A percentile compares a stretch with the other conserved stretches of the same genome.
These are phyloP conservation scores for Psilocybe sp. DNA, from an alignment of 768 basidiomycete species.

Conservation along the genomic window DNA sequence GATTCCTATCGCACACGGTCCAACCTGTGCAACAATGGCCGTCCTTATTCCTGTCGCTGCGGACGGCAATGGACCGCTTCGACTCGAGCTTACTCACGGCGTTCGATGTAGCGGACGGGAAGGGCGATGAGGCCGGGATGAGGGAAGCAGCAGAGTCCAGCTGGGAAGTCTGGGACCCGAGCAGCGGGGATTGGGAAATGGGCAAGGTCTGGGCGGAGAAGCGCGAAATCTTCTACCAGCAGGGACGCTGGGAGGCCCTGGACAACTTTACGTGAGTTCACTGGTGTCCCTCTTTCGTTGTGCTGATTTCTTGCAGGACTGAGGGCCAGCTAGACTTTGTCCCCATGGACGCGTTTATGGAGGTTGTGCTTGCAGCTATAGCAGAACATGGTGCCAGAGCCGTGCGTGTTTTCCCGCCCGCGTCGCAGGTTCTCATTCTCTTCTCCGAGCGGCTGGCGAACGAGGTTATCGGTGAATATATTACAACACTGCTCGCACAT, in stretches of 20 bases:
- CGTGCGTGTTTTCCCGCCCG: conserved; percentile 81
- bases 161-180: conserved; percentile 75
- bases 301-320: conserved; percentile 29
- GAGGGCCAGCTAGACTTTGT: conserved; percentile 77
- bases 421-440: conserved; percentile 70
- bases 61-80: conserved; percentile 83
- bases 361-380: conserved; percentile 59
- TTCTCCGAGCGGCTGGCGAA: conserved; percentile 83
- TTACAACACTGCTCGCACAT: conserved; percentile 69
- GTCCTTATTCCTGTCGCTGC: conserved; percentile 58
- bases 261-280: conserved; percentile 77
- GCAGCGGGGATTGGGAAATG: conserved; percentile 77
- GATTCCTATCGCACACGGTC: conserved; percentile 68
- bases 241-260: conserved; percentile 72
- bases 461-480: conserved; percentile 92
- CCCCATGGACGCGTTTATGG: conserved; percentile 92
- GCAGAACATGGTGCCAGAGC: conserved; percentile 77
- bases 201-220: conserved; percentile 96
- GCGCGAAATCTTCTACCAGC: conserved; percentile 89
- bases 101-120: conserved; percentile 84
- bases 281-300: conserved; percentile 1
- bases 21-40: conserved; percentile 73
- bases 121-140: conserved; percentile 74
- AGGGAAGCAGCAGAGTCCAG: conserved; percentile 75
- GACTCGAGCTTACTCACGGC: conserved; percentile 82